Percentiles rank a stretch among this genome's conserved stretches.
Evolutionary conservation across 257 asterid species (phyloP).

Genomic region (Solanum ossicruentum): DNA sequence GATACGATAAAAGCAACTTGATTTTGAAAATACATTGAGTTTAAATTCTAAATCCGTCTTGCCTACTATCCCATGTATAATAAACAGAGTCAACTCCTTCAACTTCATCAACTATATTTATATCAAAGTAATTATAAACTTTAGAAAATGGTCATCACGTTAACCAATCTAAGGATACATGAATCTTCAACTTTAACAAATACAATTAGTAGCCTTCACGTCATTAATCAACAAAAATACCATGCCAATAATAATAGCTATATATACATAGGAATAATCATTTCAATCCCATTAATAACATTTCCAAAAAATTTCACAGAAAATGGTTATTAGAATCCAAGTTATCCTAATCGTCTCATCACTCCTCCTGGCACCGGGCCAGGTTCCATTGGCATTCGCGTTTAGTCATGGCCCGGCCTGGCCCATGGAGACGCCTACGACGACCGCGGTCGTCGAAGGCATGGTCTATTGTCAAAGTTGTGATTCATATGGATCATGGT

Average conservation of each 20-base stretch:
- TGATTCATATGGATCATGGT: slow-evolving; percentile 41
- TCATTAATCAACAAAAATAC: not conserved
- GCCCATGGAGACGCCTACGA: slow-evolving; percentile 9
- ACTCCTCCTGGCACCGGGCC: slow-evolving; percentile 19
- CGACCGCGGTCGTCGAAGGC: slow-evolving; percentile 67
- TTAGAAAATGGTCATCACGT: slow-evolving; percentile 36
- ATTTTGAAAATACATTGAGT: not conserved
- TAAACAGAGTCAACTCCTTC: not conserved
- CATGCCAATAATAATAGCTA: not conserved
- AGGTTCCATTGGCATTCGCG: slow-evolving; percentile 10
- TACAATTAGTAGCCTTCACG: not conserved
- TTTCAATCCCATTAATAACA: not conserved
- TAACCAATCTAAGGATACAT: slow-evolving; percentile 3
- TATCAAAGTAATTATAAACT: not conserved
- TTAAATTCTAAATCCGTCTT: no score
- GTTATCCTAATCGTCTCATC: slow-evolving; percentile 13
- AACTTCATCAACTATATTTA: not conserved
- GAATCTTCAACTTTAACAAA: not conserved
- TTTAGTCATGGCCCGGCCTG: slow-evolving; percentile 8
- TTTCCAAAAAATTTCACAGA: not conserved
- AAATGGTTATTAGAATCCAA: slow-evolving; percentile 38
- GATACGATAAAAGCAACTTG: no score
- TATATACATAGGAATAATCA: slow-evolving; percentile 17
- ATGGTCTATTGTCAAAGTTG: slow-evolving; percentile 72
- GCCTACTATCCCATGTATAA: not conserved